Conservation (phyloP, 1,284 basidiomycete species). For the Crepidotus sp. region DNA sequence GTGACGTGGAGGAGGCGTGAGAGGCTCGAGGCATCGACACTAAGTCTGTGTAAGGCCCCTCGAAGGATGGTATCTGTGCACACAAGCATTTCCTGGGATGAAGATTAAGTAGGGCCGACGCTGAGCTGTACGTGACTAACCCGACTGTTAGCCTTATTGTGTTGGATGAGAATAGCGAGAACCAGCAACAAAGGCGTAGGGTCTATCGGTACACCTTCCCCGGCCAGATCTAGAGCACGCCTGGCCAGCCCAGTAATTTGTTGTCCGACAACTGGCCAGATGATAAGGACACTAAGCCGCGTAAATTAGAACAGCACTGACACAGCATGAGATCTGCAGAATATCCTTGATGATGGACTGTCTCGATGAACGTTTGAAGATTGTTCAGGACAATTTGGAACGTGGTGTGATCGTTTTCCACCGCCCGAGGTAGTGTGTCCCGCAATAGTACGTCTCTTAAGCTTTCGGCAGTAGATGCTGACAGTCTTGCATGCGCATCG, state of each 20-base stretch:
- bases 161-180: conserved; percentile 42
- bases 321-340: conserved; percentile 44
- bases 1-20: conserved; percentile 43
- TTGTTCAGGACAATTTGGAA: conserved; percentile 49
- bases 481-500: conserved; percentile 29
- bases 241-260: conserved; percentile 45
- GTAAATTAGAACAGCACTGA: conserved; percentile 24
- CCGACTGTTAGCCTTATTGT: conserved; percentile 51
- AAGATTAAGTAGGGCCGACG: background rate
- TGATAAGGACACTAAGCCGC: conserved; percentile 6
- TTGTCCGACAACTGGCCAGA: conserved; percentile 42
- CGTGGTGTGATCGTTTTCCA: conserved; percentile 40
- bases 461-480: conserved; percentile 23
- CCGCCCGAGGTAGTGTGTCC: conserved; percentile 40
- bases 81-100: conserved; percentile 44
- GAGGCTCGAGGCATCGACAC: conserved; percentile 38
- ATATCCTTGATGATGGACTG: conserved; percentile 46
- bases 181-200: conserved; percentile 47
- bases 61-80: conserved; percentile 52
- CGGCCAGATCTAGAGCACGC: conserved; percentile 21
- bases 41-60: conserved; percentile 40
- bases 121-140: conserved; percentile 26
- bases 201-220: conserved; percentile 47
- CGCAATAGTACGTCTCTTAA: conserved; percentile 47
- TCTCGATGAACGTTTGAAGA: conserved; percentile 42